A percentile compares a stretch with the other conserved stretches of the same genome.
These are phyloP conservation scores for Arachis hypogaea DNA, from an alignment of 306 rosid species.

Conservation along the genomic window DNA sequence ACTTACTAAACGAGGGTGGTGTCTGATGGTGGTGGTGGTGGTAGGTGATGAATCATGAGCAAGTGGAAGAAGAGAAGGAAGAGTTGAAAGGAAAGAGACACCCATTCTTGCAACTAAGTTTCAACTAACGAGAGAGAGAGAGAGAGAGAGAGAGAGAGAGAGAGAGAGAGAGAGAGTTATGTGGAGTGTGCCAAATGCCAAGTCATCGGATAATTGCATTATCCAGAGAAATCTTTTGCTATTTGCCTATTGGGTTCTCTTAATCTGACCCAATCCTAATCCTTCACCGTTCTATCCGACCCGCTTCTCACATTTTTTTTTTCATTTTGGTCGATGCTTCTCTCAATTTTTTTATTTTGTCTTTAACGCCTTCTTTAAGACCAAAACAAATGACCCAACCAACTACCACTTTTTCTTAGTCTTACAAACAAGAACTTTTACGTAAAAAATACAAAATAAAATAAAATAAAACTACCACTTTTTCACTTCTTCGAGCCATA, in stretches of 20 bases:
- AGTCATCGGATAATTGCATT: constrained; percentile 28
- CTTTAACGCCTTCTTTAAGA: no score
- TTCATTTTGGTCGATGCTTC: no score
- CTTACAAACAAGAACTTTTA: no score
- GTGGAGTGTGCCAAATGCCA: constrained; percentile 23
- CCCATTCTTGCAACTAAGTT: constrained; percentile 51
- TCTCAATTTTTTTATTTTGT: no score
- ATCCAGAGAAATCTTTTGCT: constrained; percentile 38
- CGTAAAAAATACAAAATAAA: no score
- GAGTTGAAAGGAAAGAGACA: constrained; percentile 69
- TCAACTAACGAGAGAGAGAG: not conserved
- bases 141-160: no score
- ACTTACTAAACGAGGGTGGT: constrained; percentile 64
- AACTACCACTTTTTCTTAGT: no score
- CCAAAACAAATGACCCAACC: no score
- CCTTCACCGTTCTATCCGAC: not conserved
- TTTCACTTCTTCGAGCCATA: no score
- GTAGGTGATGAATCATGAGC: constrained; percentile 43
- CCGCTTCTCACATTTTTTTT: not conserved
- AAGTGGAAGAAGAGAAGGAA: constrained; percentile 55
- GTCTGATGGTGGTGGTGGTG: constrained; percentile 38
- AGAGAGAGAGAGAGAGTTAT: constrained; percentile 12
- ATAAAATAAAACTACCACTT: no score
- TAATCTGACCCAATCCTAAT: constrained; percentile 37
- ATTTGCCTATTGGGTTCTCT: constrained; percentile 38